Evolutionary conservation across 2,329 filamentous ascomycete genomes (phyloP).

Genomic region (Tympanopsis confertula): DNA sequence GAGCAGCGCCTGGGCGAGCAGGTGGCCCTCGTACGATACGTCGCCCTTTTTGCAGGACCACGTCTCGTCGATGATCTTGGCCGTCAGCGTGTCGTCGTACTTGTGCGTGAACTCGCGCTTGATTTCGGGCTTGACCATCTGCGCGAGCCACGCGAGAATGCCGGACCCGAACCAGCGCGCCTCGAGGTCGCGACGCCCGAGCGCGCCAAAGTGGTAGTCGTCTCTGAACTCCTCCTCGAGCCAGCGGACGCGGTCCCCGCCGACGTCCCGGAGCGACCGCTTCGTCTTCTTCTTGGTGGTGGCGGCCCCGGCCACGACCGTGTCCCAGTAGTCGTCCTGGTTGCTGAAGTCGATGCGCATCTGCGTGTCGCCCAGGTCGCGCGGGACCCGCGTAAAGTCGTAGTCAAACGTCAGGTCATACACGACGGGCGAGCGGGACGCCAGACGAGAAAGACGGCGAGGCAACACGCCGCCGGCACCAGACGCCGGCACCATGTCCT

Average conservation of each 20-base stretch:
- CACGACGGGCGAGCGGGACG: slow-evolving; percentile 7
- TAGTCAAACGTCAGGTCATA: slow-evolving; percentile 28
- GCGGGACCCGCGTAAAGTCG: slow-evolving; percentile 18
- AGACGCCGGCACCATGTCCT: slow-evolving; percentile 10
- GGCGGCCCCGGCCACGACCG: slow-evolving; percentile 12
- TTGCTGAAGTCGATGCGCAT: slow-evolving; percentile 27
- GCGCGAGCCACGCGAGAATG: slow-evolving; percentile 16
- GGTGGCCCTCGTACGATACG: slow-evolving; percentile 6
- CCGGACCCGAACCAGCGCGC: slow-evolving; percentile 21
- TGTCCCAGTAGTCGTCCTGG: slow-evolving; percentile 22
- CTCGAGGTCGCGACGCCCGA: slow-evolving; percentile 16
- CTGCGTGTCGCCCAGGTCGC: slow-evolving; percentile 16
- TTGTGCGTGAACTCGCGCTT: slow-evolving; percentile 12
- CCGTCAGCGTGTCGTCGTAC: slow-evolving; percentile 10
- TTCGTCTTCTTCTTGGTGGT: slow-evolving; percentile 12
- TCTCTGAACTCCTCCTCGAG: slow-evolving; percentile 24
- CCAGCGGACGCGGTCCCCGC: slow-evolving; percentile 19
- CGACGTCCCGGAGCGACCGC: slow-evolving; percentile 13
- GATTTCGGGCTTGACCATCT: slow-evolving; percentile 10
- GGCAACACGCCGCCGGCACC: slow-evolving; percentile 10
- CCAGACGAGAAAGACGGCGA: slow-evolving; percentile 6
- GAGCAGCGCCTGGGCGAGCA: slow-evolving; percentile 9
- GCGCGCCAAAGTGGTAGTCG: slow-evolving; percentile 14
- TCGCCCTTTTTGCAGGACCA: slow-evolving; percentile 7
- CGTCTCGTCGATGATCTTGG: slow-evolving; percentile 11